A percentile compares a stretch with the other conserved stretches of the same genome.
These are phyloP conservation scores for Candolleomyces eurysporus DNA, from an alignment of 768 basidiomycete genomes.

Conservation along the genomic window DNA sequence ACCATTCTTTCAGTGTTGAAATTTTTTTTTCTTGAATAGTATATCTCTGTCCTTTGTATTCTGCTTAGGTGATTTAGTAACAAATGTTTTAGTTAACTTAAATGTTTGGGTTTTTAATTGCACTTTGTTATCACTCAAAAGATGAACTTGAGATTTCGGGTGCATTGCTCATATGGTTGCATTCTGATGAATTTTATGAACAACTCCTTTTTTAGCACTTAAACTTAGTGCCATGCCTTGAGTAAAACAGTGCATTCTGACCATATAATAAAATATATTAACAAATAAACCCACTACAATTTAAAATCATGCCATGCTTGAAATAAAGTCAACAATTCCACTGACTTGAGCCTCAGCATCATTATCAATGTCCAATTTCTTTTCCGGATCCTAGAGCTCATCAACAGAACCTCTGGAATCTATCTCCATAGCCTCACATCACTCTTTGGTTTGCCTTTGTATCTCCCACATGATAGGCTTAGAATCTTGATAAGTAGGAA, in stretches of 20 bases:
- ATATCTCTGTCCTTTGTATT: too few relatives aligned
- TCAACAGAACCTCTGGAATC: not conserved
- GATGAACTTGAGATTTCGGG: too few relatives aligned
- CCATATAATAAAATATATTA: not conserved
- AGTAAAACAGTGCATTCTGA: not conserved
- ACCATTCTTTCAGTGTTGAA: too few relatives aligned
- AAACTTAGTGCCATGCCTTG: too few relatives aligned
- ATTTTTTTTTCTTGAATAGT: too few relatives aligned
- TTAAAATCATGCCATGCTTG: not conserved
- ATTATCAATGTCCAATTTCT: not conserved
- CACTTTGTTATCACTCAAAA: too few relatives aligned
- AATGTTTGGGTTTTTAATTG: too few relatives aligned
- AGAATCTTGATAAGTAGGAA: too few relatives aligned
- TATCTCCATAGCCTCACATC: not conserved
- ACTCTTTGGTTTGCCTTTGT: not conserved
- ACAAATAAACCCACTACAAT: not conserved
- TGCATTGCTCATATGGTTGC: too few relatives aligned
- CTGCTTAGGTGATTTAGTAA: too few relatives aligned
- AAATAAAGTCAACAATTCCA: not conserved
- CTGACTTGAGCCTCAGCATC: not conserved
- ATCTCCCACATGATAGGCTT: too few relatives aligned
- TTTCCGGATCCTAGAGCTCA: not conserved
- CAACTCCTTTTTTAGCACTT: not conserved
- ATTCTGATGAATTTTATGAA: not conserved
- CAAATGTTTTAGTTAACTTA: too few relatives aligned